A percentile compares a stretch with the other conserved stretches of the same genome.
Conservation (phyloP, 352 stramenopile genomes). For the Pilasporangium apinafurcum region DNA sequence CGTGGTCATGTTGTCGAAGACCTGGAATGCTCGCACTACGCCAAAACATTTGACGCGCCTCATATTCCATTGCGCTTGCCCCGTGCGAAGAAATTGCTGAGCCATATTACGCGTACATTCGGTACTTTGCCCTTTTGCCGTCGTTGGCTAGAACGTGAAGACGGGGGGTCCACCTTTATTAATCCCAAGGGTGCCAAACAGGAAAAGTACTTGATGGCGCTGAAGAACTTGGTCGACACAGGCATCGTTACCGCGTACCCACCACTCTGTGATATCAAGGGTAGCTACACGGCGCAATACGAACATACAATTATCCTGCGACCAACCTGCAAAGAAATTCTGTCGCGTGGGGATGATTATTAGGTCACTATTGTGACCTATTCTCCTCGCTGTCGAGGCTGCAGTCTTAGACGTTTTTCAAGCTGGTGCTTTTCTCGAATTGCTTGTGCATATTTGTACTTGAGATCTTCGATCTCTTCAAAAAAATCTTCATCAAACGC, state of each 20-base stretch:
- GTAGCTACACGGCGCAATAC: constrained; percentile 96
- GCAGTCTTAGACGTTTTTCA: constrained; percentile 19
- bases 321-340: constrained; percentile 94
- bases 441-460: constrained; percentile 91
- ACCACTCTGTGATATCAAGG: constrained; percentile 91
- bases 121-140: constrained; percentile 92
- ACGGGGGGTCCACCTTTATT: constrained; percentile 81
- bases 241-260: constrained; percentile 91
- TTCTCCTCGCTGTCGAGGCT: no score
- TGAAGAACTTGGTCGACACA: constrained; percentile 93
- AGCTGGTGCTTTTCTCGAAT: constrained; percentile 70
- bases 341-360: constrained; percentile 95
- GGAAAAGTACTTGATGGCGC: constrained; percentile 89
- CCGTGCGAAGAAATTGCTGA: constrained; percentile 83
- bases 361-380: no score
- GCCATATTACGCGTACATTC: constrained; percentile 95
- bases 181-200: constrained; percentile 81
- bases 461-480: constrained; percentile 94
- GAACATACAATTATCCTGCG: constrained; percentile 95
- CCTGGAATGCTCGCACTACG: constrained; percentile 91
- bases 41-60: constrained; percentile 89
- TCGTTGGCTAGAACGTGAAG: constrained; percentile 90
- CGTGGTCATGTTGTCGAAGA: constrained; percentile 77
- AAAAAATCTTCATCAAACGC: constrained; percentile 95
- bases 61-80: constrained; percentile 73